Percentiles rank a stretch among this genome's conserved stretches.
phyloP scores from a whole-genome alignment of 23 red algal species.

The Rhodosorus marinus region DNA sequence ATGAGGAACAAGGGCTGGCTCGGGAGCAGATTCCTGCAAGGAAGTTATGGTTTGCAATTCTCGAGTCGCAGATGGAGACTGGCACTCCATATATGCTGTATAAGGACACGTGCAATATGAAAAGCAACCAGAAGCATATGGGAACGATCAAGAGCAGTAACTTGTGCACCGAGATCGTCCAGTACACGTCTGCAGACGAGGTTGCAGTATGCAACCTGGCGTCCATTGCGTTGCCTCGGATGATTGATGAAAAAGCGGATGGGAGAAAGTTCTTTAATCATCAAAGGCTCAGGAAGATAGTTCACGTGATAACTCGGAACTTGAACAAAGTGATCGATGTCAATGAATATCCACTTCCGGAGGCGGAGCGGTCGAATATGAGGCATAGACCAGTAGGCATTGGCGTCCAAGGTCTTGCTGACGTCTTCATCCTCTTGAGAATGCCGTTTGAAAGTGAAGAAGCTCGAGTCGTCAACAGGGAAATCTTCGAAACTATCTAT shows the following conservation, averaged over 20 bases:
- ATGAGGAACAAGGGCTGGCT: constrained; percentile 72
- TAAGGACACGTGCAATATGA: constrained; percentile 88
- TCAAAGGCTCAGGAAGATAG: constrained; percentile 34
- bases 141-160: constrained; percentile 87
- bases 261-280: constrained; percentile 23
- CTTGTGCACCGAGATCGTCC: constrained; percentile 95
- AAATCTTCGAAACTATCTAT: constrained; percentile 92
- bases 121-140: constrained; percentile 97
- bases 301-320: constrained; percentile 54
- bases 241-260: constrained; percentile 14
- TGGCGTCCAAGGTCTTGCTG: constrained; percentile 85
- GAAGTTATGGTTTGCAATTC: constrained; percentile 95
- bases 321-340: constrained; percentile 95
- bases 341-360: constrained; percentile 81
- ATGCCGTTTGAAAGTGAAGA: constrained; percentile 95
- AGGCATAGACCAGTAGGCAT: constrained; percentile 84
- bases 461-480: constrained; percentile 61
- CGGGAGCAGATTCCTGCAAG: constrained; percentile 31
- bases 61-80: constrained; percentile 95
- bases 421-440: constrained; percentile 93
- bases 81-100: constrained; percentile 98
- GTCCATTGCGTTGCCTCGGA: constrained; percentile 84
- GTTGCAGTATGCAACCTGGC: constrained; percentile 99
- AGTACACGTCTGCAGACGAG: constrained; percentile 91
- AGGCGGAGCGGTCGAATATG: constrained; percentile 74